Conservation (phyloP, 768 basidiomycete genomes). For the Cyclocybe cylindracea region DNA sequence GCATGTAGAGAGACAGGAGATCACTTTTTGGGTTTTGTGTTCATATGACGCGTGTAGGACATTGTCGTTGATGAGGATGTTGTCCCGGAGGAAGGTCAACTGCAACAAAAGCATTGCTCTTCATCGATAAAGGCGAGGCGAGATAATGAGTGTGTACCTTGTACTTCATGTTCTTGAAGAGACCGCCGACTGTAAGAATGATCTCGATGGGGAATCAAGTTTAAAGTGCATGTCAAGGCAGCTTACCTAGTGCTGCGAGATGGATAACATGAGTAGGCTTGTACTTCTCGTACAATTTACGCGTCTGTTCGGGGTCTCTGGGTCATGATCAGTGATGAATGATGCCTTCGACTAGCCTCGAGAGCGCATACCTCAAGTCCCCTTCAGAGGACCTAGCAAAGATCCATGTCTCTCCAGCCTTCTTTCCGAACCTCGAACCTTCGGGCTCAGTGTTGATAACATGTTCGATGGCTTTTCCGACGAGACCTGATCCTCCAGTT, state of each 20-base stretch:
- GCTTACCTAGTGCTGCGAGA: conserved; percentile 87
- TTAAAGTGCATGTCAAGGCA: not conserved
- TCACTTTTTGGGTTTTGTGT: conserved; percentile 69
- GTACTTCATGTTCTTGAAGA: conserved; percentile 95
- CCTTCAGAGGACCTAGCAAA: conserved; percentile 80
- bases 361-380: conserved; percentile 67
- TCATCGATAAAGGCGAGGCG: not conserved
- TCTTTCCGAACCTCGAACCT: conserved; percentile 78
- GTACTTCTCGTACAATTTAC: conserved; percentile 82
- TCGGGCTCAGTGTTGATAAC: conserved; percentile 77
- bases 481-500: conserved; percentile 85
- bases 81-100: conserved; percentile 93
- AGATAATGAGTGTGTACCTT: conserved; percentile 51
- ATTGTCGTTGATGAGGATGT: conserved; percentile 94
- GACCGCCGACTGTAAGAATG: conserved; percentile 72
- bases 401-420: conserved; percentile 80
- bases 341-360: not conserved
- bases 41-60: conserved; percentile 78
- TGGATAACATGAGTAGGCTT: conserved; percentile 97
- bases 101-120: conserved; percentile 25
- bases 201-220: conserved; percentile 1
- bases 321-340: not conserved
- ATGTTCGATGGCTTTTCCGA: conserved; percentile 82
- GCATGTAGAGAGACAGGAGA: conserved; percentile 96
- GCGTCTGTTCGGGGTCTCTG: conserved; percentile 72